Evolutionary conservation across 164 flowering plant species (phyloP).

Genomic region (Annona squamosa): DNA sequence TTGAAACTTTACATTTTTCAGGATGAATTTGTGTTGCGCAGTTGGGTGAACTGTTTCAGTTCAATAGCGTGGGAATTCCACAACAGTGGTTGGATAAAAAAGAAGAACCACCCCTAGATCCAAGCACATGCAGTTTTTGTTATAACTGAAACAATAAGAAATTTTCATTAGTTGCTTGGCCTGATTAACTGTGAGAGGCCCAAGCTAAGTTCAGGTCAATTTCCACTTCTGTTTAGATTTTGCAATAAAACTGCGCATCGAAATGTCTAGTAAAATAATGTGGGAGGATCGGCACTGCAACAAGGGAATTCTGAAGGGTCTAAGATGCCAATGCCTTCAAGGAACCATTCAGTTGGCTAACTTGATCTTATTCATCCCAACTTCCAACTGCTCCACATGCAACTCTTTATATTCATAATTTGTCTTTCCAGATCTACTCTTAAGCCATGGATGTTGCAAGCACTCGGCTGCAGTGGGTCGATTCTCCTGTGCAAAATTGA

Average conservation of each 20-base stretch:
- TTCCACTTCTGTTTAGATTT: conserved; percentile 5
- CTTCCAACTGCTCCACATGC: conserved; percentile 28
- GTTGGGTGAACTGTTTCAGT: neutral
- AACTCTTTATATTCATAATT: conserved; percentile 26
- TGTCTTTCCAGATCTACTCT: conserved; percentile 15
- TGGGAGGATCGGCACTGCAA: conserved; percentile 20
- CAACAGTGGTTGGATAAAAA: neutral
- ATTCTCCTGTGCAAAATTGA: conserved; percentile 88
- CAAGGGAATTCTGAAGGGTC: conserved; percentile 12
- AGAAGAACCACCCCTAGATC: neutral
- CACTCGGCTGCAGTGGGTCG: conserved; percentile 86
- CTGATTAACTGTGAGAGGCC: neutral
- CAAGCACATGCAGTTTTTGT: neutral
- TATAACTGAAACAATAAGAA: neutral
- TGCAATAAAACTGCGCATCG: neutral
- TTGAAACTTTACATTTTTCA: neutral
- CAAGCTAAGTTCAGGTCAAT: neutral
- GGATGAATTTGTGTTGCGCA: neutral
- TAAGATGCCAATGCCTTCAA: neutral
- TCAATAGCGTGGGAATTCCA: neutral
- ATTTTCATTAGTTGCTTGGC: neutral
- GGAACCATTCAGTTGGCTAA: conserved; percentile 35
- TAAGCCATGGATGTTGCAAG: conserved; percentile 84
- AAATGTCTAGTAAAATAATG: conserved; percentile 10
- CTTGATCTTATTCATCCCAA: conserved; percentile 50